Percentiles rank a stretch among this genome's conserved stretches.
phyloP scores from a whole-genome alignment of 345 rosid genomes.

The Hypericum androsaemum region DNA sequence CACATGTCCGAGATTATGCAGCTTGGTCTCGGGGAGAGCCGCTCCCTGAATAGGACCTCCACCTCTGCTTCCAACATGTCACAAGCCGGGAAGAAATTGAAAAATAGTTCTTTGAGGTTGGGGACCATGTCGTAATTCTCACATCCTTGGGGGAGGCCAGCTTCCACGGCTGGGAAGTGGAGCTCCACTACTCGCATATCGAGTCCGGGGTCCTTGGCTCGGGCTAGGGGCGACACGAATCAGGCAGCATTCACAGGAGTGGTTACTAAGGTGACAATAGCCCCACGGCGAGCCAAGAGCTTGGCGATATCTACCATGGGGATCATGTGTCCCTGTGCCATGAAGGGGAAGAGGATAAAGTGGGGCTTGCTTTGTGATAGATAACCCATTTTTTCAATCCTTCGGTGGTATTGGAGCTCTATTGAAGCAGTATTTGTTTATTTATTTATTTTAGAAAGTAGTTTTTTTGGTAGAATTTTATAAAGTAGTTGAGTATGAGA shows the following conservation, averaged over 20 bases:
- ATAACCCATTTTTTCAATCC: no score
- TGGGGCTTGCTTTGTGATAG: not conserved
- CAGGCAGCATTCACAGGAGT: not conserved
- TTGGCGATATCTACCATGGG: conserved; percentile 5
- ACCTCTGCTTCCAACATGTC: not conserved
- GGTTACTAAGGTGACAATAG: not conserved
- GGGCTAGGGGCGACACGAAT: not conserved
- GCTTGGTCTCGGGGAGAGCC: not conserved
- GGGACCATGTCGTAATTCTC: conserved; percentile 3
- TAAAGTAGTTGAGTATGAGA: no score
- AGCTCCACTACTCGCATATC: not conserved
- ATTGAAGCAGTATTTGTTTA: no score
- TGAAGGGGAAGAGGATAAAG: not conserved
- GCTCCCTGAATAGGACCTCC: not conserved
- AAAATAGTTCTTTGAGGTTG: not conserved
- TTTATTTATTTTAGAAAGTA: no score
- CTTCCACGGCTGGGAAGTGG: not conserved
- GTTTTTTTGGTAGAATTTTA: no score
- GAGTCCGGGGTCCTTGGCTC: not conserved
- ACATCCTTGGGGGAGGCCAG: conserved; percentile 1
- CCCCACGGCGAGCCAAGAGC: not conserved
- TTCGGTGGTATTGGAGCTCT: no score
- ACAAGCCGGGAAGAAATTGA: not conserved
- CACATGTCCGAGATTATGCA: not conserved
- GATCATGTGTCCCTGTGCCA: conserved; percentile 6